phyloP scores from a whole-genome alignment of 208 protist species.

The Wallacemonas rigidus region DNA sequence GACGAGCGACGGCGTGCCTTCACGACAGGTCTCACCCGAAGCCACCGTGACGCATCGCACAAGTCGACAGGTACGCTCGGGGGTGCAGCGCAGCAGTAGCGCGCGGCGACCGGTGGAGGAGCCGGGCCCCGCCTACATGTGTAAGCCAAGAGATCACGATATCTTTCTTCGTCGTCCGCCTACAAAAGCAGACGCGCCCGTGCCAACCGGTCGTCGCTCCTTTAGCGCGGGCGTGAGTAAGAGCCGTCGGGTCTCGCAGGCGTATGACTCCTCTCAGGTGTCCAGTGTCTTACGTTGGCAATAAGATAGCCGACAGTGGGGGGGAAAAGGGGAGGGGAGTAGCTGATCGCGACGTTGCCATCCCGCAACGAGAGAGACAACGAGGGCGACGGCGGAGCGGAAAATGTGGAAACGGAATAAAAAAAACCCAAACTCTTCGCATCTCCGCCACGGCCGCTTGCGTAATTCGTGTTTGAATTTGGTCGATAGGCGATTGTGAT shows the following conservation, averaged over 20 bases:
- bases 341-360: too few relatives aligned
- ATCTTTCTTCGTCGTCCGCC: slow-evolving; percentile 14
- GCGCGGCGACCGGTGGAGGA: neutral
- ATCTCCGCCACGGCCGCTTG: too few relatives aligned
- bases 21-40: neutral
- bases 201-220: neutral
- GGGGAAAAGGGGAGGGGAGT: neutral
- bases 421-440: too few relatives aligned
- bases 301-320: neutral
- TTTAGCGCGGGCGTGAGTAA: slow-evolving; percentile 1
- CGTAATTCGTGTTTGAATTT: too few relatives aligned
- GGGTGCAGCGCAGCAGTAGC: too few relatives aligned
- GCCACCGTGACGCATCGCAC: neutral
- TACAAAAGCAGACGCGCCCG: neutral
- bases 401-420: too few relatives aligned
- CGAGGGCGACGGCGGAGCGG: too few relatives aligned
- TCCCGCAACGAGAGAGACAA: too few relatives aligned
- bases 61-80: neutral
- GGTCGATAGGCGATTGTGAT: too few relatives aligned
- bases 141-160: slow-evolving; percentile 17
- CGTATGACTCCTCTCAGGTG: slow-evolving; percentile 24
- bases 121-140: neutral
- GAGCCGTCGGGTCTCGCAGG: slow-evolving; percentile 5
- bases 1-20: slow-evolving; percentile 10
- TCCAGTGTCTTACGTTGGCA: slow-evolving; percentile 13